A percentile compares a stretch with the other conserved stretches of the same genome.
These are phyloP conservation scores for Aquilaria yunnanensis DNA, from an alignment of 345 rosid species.

Conservation along the genomic window DNA sequence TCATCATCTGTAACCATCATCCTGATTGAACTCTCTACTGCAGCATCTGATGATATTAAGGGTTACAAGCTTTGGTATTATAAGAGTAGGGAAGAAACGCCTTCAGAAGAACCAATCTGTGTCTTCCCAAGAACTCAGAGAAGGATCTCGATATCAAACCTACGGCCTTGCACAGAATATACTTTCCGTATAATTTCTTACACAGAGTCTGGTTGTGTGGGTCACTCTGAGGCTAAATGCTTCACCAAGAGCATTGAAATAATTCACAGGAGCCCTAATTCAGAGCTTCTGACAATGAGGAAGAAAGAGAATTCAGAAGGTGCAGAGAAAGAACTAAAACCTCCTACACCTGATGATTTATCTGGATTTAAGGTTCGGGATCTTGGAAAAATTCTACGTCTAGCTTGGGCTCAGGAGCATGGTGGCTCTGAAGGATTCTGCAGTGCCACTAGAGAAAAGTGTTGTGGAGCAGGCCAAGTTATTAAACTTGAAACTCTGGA, in stretches of 20 bases:
- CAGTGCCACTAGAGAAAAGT: conserved; percentile 50
- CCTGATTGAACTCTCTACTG: conserved; percentile 53
- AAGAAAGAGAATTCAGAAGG: conserved; percentile 34
- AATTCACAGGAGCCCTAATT: conserved; percentile 33
- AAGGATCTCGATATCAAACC: conserved; percentile 71
- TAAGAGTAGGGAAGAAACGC: conserved; percentile 60
- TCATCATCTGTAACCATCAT: conserved; percentile 51
- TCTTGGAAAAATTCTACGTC: conserved; percentile 55
- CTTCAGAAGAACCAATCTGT: conserved; percentile 44
- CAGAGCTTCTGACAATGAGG: conserved; percentile 20
- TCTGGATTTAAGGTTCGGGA: conserved; percentile 69
- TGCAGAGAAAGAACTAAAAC: conserved; percentile 27
- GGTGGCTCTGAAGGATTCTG: conserved; percentile 65
- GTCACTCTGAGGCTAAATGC: conserved; percentile 68
- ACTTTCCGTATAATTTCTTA: conserved; percentile 53
- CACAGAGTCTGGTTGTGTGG: conserved; percentile 45
- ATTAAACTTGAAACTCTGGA: conserved; percentile 26
- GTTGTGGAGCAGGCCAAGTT: conserved; percentile 37
- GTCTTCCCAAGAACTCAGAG: conserved; percentile 60
- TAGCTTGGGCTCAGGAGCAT: conserved; percentile 73
- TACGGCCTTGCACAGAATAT: conserved; percentile 87
- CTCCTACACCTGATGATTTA: conserved; percentile 27
- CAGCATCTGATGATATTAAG: conserved; percentile 37
- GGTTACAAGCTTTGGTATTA: conserved; percentile 95
- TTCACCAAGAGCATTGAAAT: conserved; percentile 65